Base-by-base conservation (phyloP, 192 early-diverging fungal species). In the Chytriomyces hyalinus region DNA sequence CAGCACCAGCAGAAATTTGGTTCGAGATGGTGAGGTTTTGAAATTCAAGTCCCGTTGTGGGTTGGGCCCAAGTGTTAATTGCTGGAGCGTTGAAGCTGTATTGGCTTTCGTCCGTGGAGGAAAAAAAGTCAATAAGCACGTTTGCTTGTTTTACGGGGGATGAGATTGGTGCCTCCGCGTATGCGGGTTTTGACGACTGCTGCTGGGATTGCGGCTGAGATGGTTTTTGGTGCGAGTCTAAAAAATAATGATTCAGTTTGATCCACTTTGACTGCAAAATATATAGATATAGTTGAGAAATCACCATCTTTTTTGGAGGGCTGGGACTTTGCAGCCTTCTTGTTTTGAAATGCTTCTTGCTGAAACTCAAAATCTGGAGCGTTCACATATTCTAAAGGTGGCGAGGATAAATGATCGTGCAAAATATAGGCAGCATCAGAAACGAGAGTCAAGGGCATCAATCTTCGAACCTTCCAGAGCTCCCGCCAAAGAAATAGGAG, bases 311-410 rank as follows among this genome's bases (percentile, higher is more conserved):
- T 57, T 20, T 20, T 57, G 13, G 53, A 13, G 5, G 53, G 53
- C 15, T 13, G 15, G 20, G 53, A 57, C 53, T 57, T 53, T 2
- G 11, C 60, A 36, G 15, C 69, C 75, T 87, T 87, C 49, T 82
- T 85, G 24, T 77, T 47, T 80, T 65, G 83, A 49, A 84, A 90
- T 68, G 79, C 80, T 77, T 47, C 50, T 69, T 89, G 84, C 43
- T 86, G 87, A 6, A 83, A 81, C 65, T 93, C 92, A 86, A 92
- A 93, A 73, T 93, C 91, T 1, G 92, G 91, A 62, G 89, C 86
- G 68, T 88, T 87, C 26, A 93, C 36, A 67, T 92, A 71, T 24
- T 71, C 69, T 71, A 17, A 67, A 45, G 22, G 47, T 15, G 44
- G 28, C 63, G 20, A 15, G 57, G 20, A 20, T 59, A 2, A 59